Conservation (phyloP, 768 basidiomycete genomes). For the Thelephora aurantiotincta region DNA sequence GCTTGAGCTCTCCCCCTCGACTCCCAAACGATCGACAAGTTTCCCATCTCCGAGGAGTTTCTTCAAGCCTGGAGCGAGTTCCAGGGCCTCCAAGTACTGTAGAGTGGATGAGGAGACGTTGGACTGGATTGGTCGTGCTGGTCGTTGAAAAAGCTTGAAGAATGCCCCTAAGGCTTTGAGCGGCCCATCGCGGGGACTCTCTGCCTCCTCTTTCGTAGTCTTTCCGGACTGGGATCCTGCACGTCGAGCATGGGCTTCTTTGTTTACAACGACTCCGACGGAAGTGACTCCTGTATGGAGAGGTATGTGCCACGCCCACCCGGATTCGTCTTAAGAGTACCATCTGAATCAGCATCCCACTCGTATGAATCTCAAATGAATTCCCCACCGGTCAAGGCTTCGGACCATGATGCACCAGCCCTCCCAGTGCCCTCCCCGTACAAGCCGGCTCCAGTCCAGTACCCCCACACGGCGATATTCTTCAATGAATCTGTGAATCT, state of each 20-base stretch:
- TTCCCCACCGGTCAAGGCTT: slow-evolving; percentile 49
- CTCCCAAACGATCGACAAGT: slow-evolving; percentile 8
- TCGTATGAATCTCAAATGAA: not conserved
- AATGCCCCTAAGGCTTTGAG: not conserved
- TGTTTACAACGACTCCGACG: slow-evolving; percentile 37
- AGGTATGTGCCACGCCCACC: slow-evolving; percentile 49
- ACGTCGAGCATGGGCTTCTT: slow-evolving; percentile 11
- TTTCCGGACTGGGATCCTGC: not conserved
- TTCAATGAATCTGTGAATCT: slow-evolving; percentile 53
- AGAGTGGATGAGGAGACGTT: not conserved
- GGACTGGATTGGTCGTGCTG: slow-evolving; percentile 1
- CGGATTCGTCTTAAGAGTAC: slow-evolving; percentile 32
- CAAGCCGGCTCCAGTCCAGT: slow-evolving; percentile 42
- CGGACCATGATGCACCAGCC: slow-evolving; percentile 25
- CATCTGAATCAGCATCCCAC: not conserved
- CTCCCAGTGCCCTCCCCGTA: slow-evolving; percentile 24
- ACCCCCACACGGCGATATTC: slow-evolving; percentile 70
- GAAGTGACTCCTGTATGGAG: slow-evolving; percentile 34
- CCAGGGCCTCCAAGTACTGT: slow-evolving; percentile 17
- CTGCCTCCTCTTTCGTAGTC: not conserved
- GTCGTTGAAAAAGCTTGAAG: not conserved
- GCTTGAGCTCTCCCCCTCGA: slow-evolving; percentile 9
- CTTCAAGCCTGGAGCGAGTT: slow-evolving; percentile 19
- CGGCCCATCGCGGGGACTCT: no score
- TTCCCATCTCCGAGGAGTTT: slow-evolving; percentile 17